Percentiles rank a stretch among this genome's conserved stretches.
These are phyloP conservation scores for Alternaria infectoria DNA, from an alignment of 2,329 filamentous ascomycete species.

Conservation along the genomic window DNA sequence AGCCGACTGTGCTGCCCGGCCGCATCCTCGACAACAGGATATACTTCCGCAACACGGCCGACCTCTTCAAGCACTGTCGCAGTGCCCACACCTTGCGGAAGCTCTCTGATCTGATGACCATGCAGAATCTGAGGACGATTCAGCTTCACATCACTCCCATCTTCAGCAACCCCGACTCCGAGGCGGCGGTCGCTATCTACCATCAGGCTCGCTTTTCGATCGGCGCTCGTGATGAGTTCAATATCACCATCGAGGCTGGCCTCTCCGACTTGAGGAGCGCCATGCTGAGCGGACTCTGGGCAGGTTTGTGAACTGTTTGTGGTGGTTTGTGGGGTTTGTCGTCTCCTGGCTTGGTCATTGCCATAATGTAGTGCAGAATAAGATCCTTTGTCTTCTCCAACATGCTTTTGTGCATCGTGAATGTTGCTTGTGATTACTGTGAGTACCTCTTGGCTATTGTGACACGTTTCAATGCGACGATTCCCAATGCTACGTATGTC, in stretches of 20 bases:
- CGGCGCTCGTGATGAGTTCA: slow-evolving; percentile 9
- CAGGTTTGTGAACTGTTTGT: not conserved
- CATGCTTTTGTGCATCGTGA: not conserved
- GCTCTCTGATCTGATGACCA: slow-evolving; percentile 6
- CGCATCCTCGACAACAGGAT: not conserved
- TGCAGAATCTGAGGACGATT: slow-evolving; percentile 6
- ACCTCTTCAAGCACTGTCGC: slow-evolving; percentile 16
- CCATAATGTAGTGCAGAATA: not conserved
- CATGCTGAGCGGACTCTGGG: not conserved
- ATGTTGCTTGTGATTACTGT: not conserved
- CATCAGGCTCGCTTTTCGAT: slow-evolving; percentile 9
- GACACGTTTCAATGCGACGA: not conserved
- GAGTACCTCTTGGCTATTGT: not conserved
- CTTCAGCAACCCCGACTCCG: not conserved
- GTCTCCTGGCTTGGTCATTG: not conserved
- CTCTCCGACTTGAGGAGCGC: not conserved
- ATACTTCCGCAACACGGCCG: slow-evolving; percentile 1
- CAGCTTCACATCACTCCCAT: slow-evolving; percentile 10
- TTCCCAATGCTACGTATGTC: not conserved
- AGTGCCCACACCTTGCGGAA: slow-evolving; percentile 13
- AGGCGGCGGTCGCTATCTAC: slow-evolving; percentile 4
- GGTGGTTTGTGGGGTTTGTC: not conserved
- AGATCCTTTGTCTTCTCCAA: not conserved
- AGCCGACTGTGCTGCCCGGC: not conserved
- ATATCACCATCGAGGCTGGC: not conserved